These are phyloP conservation scores for Blastobotrys proliferans DNA, from an alignment of 1,139 yeast species.

Conservation along the genomic window DNA sequence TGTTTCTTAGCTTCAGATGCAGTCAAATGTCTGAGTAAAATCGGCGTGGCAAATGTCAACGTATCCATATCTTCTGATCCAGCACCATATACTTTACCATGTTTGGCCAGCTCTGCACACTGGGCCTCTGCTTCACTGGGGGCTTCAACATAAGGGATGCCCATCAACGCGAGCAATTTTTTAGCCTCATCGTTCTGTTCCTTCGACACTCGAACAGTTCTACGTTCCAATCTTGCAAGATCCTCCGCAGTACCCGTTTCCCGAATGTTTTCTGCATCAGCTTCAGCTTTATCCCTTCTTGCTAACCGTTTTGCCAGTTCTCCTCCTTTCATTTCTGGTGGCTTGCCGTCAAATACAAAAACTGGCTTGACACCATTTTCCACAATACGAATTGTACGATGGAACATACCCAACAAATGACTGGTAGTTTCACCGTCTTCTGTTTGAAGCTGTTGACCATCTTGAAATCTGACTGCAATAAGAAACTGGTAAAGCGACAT, in stretches of 20 bases:
- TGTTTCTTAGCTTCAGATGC: constrained; percentile 90
- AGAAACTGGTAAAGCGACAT: constrained; percentile 94
- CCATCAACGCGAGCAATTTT: constrained; percentile 75
- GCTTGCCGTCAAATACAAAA: constrained; percentile 95
- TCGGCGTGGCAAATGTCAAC: constrained; percentile 83
- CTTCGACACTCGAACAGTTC: constrained; percentile 81
- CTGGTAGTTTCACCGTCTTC: constrained; percentile 91
- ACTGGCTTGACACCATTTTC: constrained; percentile 93
- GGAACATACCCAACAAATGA: constrained; percentile 93
- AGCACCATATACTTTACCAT: constrained; percentile 86
- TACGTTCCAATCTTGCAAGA: constrained; percentile 68
- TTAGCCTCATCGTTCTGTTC: constrained; percentile 96
- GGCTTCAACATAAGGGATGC: constrained; percentile 87
- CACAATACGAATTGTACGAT: constrained; percentile 82
- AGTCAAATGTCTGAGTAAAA: constrained; percentile 78
- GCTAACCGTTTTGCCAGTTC: constrained; percentile 83
- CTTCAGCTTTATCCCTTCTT: constrained; percentile 78
- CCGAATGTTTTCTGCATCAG: constrained; percentile 64
- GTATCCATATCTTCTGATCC: constrained; percentile 99
- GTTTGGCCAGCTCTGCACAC: constrained; percentile 87
- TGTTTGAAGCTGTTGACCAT: constrained; percentile 88
- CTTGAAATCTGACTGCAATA: constrained; percentile 93
- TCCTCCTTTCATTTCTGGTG: constrained; percentile 87
- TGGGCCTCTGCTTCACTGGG: constrained; percentile 99
- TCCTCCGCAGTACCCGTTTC: constrained; percentile 81